Evolutionary conservation across 192 early-diverging fungal genomes (phyloP), one percentile per base, ranked within the genome.

Genomic region (Jimgerdemannia lactiflua): DNA sequence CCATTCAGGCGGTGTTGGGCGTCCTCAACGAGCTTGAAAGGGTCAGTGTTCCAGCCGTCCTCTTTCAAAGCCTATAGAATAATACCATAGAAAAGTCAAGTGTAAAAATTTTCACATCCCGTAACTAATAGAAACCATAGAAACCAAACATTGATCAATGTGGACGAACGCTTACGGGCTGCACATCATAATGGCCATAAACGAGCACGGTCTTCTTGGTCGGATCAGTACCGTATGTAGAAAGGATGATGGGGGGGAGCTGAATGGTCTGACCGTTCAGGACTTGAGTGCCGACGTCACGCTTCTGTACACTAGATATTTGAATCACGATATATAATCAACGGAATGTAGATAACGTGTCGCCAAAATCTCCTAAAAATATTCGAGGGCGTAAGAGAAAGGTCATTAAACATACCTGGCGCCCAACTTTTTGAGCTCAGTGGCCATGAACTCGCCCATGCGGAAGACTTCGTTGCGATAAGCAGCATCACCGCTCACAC

Each of bases 101-200:
- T 42, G 20, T 68, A n/a, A 49, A 44, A 68, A n/a, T n/a, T n/a
- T n/a, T 10, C 42, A 42, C 29, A n/a, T 17, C 29, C 17, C 3
- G 59, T 3, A 3, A 74, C 44, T 40, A 4, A 20, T 42, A 71
- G 10, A 7, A 42, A 77, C n/a, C 17, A 20, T 42, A 71, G 10
- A 7, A 42, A 77, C n/a, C 17, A 68, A 66, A n/a, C 29, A 64
- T 40, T 54, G 42, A 20, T 54, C 64, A 43, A 14, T n/a, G 10
- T 43, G 65, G 20, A 67, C 20, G 2, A 18, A 39, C 64, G 75
- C 88, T 83, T 70, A 91, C 94, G 64, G 98, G 98, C 87, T 99
- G 98, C 64, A 99, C 97, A 80, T 99, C 97, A 85, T 98, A 98
- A 85, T 99, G 97, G 18, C 97, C 96, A 84, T 98, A 98, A 72